These are phyloP conservation scores for Fusarium hainanense DNA, from an alignment of 2,329 filamentous ascomycete genomes.

Conservation along the genomic window DNA sequence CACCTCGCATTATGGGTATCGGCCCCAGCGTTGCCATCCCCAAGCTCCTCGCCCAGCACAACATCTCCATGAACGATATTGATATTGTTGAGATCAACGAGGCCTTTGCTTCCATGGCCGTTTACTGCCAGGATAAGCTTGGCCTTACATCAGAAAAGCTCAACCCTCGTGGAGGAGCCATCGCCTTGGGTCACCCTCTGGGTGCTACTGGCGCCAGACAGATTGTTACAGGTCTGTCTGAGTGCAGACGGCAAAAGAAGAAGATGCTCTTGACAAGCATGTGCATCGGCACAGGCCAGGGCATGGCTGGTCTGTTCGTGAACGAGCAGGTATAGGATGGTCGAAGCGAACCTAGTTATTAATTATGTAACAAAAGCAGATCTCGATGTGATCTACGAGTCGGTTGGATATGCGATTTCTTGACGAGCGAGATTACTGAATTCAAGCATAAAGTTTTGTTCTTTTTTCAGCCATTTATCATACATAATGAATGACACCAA, in stretches of 20 bases:
- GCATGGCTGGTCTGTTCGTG: slow-evolving; percentile 74
- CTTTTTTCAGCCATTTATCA: neutral
- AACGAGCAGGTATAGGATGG: slow-evolving; percentile 61
- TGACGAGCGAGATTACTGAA: slow-evolving; percentile 29
- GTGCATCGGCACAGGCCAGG: slow-evolving; percentile 79
- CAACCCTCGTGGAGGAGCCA: slow-evolving; percentile 84
- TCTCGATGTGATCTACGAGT: slow-evolving; percentile 20
- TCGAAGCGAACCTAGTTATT: slow-evolving; percentile 4
- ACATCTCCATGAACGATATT: slow-evolving; percentile 81
- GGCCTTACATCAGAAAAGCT: slow-evolving; percentile 79
- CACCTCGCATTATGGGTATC: slow-evolving; percentile 97
- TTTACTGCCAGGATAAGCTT: slow-evolving; percentile 85
- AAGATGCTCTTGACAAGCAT: slow-evolving; percentile 93
- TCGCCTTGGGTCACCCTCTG: slow-evolving; percentile 85
- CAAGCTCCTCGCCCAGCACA: slow-evolving; percentile 86
- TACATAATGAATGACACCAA: neutral
- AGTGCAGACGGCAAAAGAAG: slow-evolving; percentile 85
- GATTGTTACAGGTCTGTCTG: slow-evolving; percentile 90
- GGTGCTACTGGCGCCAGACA: slow-evolving; percentile 81
- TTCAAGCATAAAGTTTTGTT: slow-evolving; percentile 17
- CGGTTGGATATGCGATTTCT: slow-evolving; percentile 19
- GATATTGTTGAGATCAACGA: slow-evolving; percentile 97
- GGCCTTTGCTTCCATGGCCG: slow-evolving; percentile 97
- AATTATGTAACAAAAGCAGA: slow-evolving; percentile 35
- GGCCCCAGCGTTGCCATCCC: slow-evolving; percentile 78